Base-by-base conservation (phyloP, 2,329 filamentous ascomycete species). In the Fusarium pseudograminearum region DNA sequence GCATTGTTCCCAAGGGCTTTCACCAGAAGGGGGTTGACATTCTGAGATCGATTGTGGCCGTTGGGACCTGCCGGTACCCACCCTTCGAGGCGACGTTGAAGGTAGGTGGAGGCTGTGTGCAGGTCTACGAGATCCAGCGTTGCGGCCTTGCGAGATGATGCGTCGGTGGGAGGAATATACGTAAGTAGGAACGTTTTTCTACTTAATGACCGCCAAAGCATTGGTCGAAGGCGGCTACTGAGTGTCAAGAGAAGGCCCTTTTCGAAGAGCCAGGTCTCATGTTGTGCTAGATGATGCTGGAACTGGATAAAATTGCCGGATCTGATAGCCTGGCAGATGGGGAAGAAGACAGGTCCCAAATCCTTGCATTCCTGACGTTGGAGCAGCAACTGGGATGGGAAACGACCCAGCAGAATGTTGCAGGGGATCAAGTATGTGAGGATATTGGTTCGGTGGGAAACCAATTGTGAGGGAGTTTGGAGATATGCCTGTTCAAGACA, bases 181-280 rank as follows among this genome's bases (percentile, higher is more conserved):
- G 89, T 92, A 15, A 96, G 83, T 12, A 95, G 81, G 78, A 97
- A 98, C 0, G 90, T 89, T 70, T 90, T 91, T 31, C 94, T 88
- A 20, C 91, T 88, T 9, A 98, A 85, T 2, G 91, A 92, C 16
- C 95, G 89, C 93, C 93, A 97, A 15, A 97, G 87, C 4, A 97
- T 83, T 2, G 93, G 89, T 58, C 96, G 91, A 61, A 94, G 90
- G 54, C 93, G 88, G 74, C 93, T 92, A 5, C 89, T 86, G 14
- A 98, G 83, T 16, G 91, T 89, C 8, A 97, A 85, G 24, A 97
- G 86, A 28, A 97, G 85, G 3, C 92, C 90, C 76, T 90, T 91
- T 40, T 87, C 85, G 30, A 93, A 87, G 61, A 97, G 90, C 90
- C 93, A 98, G 47, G 86, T 80, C 56, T 90, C 87, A 72, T 91